Conservation (phyloP, 2,329 filamentous ascomycete genomes). For the Epichloe coenophiala region DNA sequence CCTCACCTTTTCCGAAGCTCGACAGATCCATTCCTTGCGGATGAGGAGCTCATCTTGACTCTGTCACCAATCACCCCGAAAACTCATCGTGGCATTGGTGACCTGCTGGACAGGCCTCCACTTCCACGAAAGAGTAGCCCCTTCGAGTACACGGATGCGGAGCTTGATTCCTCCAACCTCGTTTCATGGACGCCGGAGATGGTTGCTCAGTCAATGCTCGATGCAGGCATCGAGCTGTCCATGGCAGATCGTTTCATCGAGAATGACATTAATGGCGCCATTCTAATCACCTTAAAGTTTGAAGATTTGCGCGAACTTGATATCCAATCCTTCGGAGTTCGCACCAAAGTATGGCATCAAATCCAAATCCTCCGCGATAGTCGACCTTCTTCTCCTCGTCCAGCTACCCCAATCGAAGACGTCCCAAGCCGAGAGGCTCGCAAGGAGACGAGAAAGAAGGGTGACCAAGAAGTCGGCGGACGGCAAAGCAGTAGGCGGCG, state of each 20-base stretch:
- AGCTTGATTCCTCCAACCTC: constrained; percentile 46
- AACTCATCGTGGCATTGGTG: constrained; percentile 27
- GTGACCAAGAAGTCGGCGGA: constrained; percentile 20
- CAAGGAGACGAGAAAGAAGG: constrained; percentile 29
- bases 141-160: constrained; percentile 41
- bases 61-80: constrained; percentile 64
- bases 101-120: constrained; percentile 13
- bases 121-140: constrained; percentile 30
- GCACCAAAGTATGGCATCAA: constrained; percentile 68
- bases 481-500: constrained; percentile 28
- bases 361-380: constrained; percentile 55
- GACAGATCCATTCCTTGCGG: constrained; percentile 27
- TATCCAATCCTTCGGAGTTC: constrained; percentile 69
- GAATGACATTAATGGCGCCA: constrained; percentile 83
- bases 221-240: constrained; percentile 62
- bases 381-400: constrained; percentile 34
- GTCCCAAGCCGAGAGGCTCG: constrained; percentile 36
- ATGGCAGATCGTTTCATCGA: constrained; percentile 75
- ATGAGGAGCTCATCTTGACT: constrained; percentile 43
- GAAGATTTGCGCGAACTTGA: constrained; percentile 74
- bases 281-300: constrained; percentile 82
- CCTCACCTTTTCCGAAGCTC: constrained; percentile 84
- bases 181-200: constrained; percentile 59
- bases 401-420: constrained; percentile 49
- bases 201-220: constrained; percentile 77